Evolutionary conservation across 345 rosid species (phyloP).

Genomic region (Pugionium cornutum): DNA sequence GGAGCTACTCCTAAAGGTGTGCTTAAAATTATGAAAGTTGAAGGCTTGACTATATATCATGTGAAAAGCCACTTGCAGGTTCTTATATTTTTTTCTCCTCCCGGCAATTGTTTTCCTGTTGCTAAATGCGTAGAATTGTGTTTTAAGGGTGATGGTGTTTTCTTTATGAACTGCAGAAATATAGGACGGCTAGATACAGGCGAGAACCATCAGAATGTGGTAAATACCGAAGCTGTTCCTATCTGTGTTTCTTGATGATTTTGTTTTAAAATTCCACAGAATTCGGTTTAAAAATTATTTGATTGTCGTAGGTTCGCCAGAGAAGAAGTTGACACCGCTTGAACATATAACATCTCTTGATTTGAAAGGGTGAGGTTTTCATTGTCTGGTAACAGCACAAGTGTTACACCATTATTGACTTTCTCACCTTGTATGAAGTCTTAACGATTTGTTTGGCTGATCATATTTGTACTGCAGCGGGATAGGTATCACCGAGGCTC

Average conservation of each 20-base stretch:
- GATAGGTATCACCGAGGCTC: conserved; percentile 86
- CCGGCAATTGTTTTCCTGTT: neutral
- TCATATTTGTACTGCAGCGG: conserved; percentile 49
- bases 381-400: conserved; percentile 12
- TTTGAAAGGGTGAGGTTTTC: conserved; percentile 68
- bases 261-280: neutral
- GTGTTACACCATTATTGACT: conserved; percentile 1
- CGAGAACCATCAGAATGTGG: conserved; percentile 73
- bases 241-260: neutral
- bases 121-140: neutral
- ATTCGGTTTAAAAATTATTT: neutral
- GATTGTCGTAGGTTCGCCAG: conserved; percentile 63
- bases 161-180: conserved; percentile 61
- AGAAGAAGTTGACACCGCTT: conserved; percentile 67
- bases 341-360: conserved; percentile 80
- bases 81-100: conserved; percentile 10
- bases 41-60: conserved; percentile 90
- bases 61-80: conserved; percentile 99
- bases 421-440: conserved; percentile 1
- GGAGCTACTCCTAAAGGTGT: conserved; percentile 98
- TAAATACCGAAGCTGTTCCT: neutral
- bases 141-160: conserved; percentile 11
- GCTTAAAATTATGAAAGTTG: conserved; percentile 81
- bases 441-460: neutral
- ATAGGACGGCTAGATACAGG: conserved; percentile 86